Base-by-base conservation (phyloP, 345 rosid genomes). In the Psidium guajava region DNA sequence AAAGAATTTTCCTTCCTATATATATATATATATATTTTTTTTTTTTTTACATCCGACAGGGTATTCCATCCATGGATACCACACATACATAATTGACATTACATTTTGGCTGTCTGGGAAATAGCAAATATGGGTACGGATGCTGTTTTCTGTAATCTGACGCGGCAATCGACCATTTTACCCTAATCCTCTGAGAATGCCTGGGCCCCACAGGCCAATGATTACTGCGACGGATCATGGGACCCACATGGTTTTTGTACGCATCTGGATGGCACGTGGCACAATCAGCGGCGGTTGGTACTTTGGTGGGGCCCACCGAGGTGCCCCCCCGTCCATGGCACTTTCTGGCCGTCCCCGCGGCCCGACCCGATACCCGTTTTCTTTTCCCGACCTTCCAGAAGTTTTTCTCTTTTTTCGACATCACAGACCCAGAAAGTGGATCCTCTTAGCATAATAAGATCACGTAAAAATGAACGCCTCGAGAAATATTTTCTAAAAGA, bases 1-100 rank as follows among this genome's bases (percentile, higher is more conserved):
- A 28, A 32, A 3, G 6, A 18, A 32, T 16, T 2, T 0, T 16
- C 18, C 6, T 11, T 61, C 3, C 20, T 22, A 2, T 0, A 64
- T 4, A 1, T 6, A 14, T 61, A 14, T 40, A 61, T n/a, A n/a
- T n/a, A n/a, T n/a, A n/a, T n/a, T n/a, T n/a, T n/a, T n/a, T n/a
- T 64, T 28, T 15, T 16, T 44, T 64, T 0, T 8, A 6, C 75
- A 16, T 7, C 42, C 75, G 8, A 15, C 5, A 28, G 8, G 32
- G 32, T 64, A 11, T 28, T 0, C 75, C 44, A 8, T 64, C 75
- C 75, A 10, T 11, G 51, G 51, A 8, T 8, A 6, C 22, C 56
- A 54, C 15, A 15, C 15, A 5, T 20, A 52, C n/a, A n/a, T n/a
- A 5, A 54, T 54, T 18, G 56, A 20, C 56, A 1, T 54, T 54